These are phyloP conservation scores for Monosporascus cannonballus DNA, from an alignment of 2,329 filamentous ascomycete genomes.

Conservation along the genomic window DNA sequence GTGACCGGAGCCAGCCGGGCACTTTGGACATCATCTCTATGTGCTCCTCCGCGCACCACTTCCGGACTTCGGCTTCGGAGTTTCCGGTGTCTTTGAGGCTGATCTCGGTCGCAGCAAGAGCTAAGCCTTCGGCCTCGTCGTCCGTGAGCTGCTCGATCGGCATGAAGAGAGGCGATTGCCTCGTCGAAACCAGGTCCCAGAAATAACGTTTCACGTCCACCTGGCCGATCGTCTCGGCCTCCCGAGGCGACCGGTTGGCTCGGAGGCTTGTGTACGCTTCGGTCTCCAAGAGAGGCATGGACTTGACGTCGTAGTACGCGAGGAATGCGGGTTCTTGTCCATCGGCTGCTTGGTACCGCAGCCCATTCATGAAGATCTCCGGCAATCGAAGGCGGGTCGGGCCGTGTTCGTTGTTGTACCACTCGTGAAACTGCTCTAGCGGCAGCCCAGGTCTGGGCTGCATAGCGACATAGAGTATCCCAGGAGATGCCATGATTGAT, in stretches of 20 bases:
- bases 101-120: conserved; percentile 58
- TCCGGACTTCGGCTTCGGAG: conserved; percentile 49
- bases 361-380: conserved; percentile 67
- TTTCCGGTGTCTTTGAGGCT: conserved; percentile 43
- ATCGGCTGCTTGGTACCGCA: conserved; percentile 70
- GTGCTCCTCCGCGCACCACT: conserved; percentile 74
- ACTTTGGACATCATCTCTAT: conserved; percentile 64
- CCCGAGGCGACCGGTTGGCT: conserved; percentile 47
- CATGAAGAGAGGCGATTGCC: conserved; percentile 49
- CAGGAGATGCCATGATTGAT: conserved; percentile 42
- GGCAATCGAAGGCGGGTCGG: conserved; percentile 72
- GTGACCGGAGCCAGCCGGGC: conserved; percentile 71
- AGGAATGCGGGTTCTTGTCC: conserved; percentile 60
- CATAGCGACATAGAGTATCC: conserved; percentile 83
- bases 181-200: conserved; percentile 58
- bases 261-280: conserved; percentile 64
- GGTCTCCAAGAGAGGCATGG: conserved; percentile 64
- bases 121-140: conserved; percentile 50
- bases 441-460: conserved; percentile 64
- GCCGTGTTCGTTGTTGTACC: conserved; percentile 93
- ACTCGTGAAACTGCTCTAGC: conserved; percentile 73
- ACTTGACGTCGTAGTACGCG: conserved; percentile 75
- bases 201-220: conserved; percentile 64
- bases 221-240: conserved; percentile 47
- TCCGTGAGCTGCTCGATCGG: conserved; percentile 55